A percentile compares a stretch with the other conserved stretches of the same genome.
Evolutionary conservation across 768 basidiomycete species (phyloP).

Genomic region (Cyathus striatus): DNA sequence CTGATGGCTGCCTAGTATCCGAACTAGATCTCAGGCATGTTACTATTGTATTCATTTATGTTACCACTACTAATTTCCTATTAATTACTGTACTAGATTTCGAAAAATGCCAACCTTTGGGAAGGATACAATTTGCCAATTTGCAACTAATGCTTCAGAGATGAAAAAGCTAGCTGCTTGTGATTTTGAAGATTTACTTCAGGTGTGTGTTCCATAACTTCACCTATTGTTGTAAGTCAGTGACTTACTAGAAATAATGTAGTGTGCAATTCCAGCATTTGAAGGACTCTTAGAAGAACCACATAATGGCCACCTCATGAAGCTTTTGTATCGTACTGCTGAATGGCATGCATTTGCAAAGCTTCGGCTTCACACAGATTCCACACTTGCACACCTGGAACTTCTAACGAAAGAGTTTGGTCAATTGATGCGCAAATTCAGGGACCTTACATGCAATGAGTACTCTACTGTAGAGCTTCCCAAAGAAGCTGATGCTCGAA

Average conservation of each 20-base stretch:
- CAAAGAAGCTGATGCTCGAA: neutral
- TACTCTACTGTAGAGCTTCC: neutral
- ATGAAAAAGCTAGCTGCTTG: slow-evolving; percentile 18
- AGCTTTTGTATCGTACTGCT: neutral
- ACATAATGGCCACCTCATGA: neutral
- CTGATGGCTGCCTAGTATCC: neutral
- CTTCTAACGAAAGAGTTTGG: neutral
- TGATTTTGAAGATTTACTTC: slow-evolving; percentile 17
- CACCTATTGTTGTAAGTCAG: too few relatives aligned
- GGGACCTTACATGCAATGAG: neutral
- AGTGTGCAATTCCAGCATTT: neutral
- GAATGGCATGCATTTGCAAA: neutral
- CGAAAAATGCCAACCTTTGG: neutral
- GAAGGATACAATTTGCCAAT: slow-evolving; percentile 10
- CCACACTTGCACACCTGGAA: neutral
- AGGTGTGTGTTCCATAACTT: slow-evolving; percentile 4
- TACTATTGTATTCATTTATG: neutral
- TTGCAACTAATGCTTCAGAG: slow-evolving; percentile 11
- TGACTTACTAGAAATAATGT: neutral
- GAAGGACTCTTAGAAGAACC: neutral
- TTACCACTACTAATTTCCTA: too few relatives aligned
- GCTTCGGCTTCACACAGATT: neutral
- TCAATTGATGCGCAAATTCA: neutral
- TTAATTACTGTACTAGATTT: neutral
- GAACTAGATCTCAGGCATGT: neutral